Percentiles rank a stretch among this genome's conserved stretches.
phyloP scores from a whole-genome alignment of 345 rosid genomes.

The Eucalyptus cladocalyx region DNA sequence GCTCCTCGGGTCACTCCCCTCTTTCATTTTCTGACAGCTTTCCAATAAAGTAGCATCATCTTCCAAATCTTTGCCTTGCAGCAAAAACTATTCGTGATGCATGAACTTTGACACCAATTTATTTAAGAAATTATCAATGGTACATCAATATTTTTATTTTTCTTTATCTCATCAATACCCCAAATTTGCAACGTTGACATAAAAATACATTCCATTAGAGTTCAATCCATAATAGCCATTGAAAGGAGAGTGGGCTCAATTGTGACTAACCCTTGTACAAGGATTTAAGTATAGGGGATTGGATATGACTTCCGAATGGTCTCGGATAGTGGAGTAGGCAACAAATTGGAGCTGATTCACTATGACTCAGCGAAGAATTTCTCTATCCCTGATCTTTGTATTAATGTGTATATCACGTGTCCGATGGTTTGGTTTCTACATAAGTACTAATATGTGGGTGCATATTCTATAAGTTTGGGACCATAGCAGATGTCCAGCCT shows the following conservation, averaged over 20 bases:
- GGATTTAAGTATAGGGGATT: neutral
- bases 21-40: neutral
- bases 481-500: neutral
- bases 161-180: neutral
- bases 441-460: neutral
- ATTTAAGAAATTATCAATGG: neutral
- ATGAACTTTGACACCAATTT: neutral
- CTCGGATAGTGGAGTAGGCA: neutral
- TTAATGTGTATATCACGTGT: neutral
- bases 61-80: neutral
- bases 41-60: neutral
- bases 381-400: neutral
- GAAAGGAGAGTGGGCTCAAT: neutral
- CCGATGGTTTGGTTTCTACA: neutral
- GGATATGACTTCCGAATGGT: neutral
- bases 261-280: neutral
- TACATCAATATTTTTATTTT: neutral
- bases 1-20: neutral
- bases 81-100: neutral
- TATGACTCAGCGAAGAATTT: neutral
- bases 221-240: neutral
- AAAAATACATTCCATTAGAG: neutral
- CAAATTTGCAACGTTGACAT: neutral
- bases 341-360: neutral
- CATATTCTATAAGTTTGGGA: neutral